Percentiles rank a stretch among this genome's conserved stretches.
phyloP scores from a whole-genome alignment of 2,329 filamentous ascomycete genomes.

The Triangularia verruculosa region DNA sequence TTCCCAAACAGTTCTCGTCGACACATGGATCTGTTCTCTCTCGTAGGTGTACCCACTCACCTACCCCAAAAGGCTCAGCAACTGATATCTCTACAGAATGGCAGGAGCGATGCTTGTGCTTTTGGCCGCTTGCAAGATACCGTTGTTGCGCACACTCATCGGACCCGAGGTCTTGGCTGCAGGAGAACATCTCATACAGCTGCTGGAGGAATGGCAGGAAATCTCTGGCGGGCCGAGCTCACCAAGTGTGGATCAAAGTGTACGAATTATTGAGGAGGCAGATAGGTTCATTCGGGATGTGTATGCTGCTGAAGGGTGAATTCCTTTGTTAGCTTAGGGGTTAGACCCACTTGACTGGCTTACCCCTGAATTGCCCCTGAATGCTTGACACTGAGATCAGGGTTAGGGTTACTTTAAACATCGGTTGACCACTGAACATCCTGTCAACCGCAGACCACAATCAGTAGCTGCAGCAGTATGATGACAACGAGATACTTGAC shows the following conservation, averaged over 20 bases:
- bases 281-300: constrained; percentile 40
- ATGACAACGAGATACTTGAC: no score
- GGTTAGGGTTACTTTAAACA: background rate
- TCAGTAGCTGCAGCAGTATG: background rate
- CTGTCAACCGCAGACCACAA: background rate
- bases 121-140: constrained; percentile 43
- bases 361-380: background rate
- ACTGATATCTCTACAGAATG: constrained; percentile 37
- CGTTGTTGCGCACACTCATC: constrained; percentile 38
- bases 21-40: constrained; percentile 54
- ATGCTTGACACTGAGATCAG: background rate
- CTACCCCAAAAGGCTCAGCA: background rate
- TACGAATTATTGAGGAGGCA: constrained; percentile 44
- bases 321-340: background rate
- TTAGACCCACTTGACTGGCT: background rate
- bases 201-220: constrained; percentile 43
- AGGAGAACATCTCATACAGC: constrained; percentile 40
- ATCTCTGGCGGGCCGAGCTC: constrained; percentile 39
- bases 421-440: background rate
- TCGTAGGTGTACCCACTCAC: constrained; percentile 38
- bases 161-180: constrained; percentile 38
- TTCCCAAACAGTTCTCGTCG: constrained; percentile 49
- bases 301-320: background rate
- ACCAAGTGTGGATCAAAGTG: constrained; percentile 46
- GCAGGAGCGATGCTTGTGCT: constrained; percentile 48